Conservation (phyloP, 495 filamentous ascomycete species). For the Neurospora sp. region DNA sequence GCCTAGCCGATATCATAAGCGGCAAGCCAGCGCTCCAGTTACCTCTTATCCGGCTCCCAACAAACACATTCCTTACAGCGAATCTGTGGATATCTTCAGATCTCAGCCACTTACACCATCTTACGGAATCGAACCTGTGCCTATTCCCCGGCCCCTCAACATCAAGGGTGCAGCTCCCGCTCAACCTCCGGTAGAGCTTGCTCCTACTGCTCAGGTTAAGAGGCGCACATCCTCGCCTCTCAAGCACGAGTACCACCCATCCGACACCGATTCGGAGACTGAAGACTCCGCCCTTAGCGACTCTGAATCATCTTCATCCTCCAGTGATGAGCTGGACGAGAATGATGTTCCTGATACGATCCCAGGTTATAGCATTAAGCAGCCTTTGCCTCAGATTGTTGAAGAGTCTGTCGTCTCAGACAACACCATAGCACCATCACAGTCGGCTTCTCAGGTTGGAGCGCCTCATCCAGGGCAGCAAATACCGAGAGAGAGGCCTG, state of each 20-base stretch:
- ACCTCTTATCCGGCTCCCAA: conserved; percentile 35
- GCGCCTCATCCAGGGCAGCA: conserved; percentile 37
- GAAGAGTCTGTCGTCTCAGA: conserved; percentile 27
- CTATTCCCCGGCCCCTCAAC: conserved; percentile 44
- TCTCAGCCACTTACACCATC: not conserved
- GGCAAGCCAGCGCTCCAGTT: conserved; percentile 8
- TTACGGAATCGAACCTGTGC: conserved; percentile 24
- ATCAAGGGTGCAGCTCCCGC: conserved; percentile 33
- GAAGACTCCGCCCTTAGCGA: conserved; percentile 40
- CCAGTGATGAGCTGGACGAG: conserved; percentile 41
- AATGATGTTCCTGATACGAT: conserved; percentile 39
- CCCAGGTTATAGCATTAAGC: conserved; percentile 39
- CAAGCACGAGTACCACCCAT: conserved; percentile 96
- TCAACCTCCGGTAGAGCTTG: conserved; percentile 39
- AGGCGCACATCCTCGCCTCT: conserved; percentile 83
- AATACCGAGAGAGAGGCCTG: conserved; percentile 39
- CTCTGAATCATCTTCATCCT: conserved; percentile 34
- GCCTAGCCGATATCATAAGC: conserved; percentile 16
- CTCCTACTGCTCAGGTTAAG: conserved; percentile 33
- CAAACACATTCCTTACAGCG: conserved; percentile 18
- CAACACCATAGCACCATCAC: conserved; percentile 56
- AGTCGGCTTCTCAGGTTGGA: conserved; percentile 63
- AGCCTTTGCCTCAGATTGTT: conserved; percentile 6
- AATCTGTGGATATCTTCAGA: not conserved
- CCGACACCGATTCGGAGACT: conserved; percentile 48